Percentiles rank a stretch among this genome's conserved stretches.
These are phyloP conservation scores for Nicotiana rustica DNA, from an alignment of 305 asterid species.

Conservation along the genomic window DNA sequence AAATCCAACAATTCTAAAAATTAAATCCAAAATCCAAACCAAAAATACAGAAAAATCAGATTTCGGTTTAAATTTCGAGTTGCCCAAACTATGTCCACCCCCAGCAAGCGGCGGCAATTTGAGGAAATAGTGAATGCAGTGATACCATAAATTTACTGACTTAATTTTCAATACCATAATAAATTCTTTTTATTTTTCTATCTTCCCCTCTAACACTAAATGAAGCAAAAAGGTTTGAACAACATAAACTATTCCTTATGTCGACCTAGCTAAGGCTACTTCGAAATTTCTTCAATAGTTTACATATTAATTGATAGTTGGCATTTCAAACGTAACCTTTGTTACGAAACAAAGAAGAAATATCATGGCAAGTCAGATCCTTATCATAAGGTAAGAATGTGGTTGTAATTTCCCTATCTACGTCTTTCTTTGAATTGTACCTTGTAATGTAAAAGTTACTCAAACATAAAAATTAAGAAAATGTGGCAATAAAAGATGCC, in stretches of 20 bases:
- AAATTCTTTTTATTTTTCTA: too few species aligned
- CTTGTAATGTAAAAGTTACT: background rate
- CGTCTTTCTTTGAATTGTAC: background rate
- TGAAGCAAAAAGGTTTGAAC: too few species aligned
- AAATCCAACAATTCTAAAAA: too few species aligned
- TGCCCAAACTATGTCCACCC: too few species aligned
- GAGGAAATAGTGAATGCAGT: too few species aligned
- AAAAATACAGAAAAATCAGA: too few species aligned
- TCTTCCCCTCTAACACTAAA: too few species aligned
- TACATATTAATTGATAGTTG: background rate
- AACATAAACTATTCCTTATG: background rate
- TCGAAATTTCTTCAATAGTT: background rate
- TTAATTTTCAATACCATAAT: too few species aligned
- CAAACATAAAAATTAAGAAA: background rate
- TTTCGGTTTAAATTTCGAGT: too few species aligned
- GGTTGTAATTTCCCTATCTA: constrained; percentile 24
- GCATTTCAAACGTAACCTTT: background rate
- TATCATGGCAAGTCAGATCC: background rate
- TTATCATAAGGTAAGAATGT: constrained; percentile 3
- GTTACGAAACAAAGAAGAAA: background rate
- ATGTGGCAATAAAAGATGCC: background rate
- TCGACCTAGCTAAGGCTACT: background rate
- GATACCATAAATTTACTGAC: background rate
- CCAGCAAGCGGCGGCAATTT: too few species aligned
- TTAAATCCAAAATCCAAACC: too few species aligned